Evolutionary conservation across 164 flowering plant species (phyloP).

Genomic region (Taxillus chinensis): DNA sequence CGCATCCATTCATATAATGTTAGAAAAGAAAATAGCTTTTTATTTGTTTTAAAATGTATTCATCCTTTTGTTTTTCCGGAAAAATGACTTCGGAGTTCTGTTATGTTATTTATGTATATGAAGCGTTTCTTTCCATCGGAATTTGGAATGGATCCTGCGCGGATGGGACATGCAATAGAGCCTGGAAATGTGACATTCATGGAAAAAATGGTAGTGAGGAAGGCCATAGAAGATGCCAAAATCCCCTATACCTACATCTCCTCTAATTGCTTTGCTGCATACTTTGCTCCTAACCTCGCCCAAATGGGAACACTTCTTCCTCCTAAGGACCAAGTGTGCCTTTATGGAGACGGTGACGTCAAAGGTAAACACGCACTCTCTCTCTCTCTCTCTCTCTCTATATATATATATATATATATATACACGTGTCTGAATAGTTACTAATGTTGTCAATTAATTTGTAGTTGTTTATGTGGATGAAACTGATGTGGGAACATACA

Average conservation of each 20-base stretch:
- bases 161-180: conserved; percentile 33
- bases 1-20: no score
- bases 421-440: no score
- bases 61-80: no score
- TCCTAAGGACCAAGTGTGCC: conserved; percentile 18
- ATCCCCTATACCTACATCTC: conserved; percentile 36
- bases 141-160: conserved; percentile 35
- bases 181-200: conserved; percentile 41
- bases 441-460: neutral
- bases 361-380: conserved; percentile 14
- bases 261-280: conserved; percentile 42
- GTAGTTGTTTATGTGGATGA: conserved; percentile 54
- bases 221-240: conserved; percentile 26
- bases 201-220: conserved; percentile 39
- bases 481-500: conserved; percentile 56
- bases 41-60: no score
- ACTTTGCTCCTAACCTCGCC: conserved; percentile 26
- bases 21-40: no score
- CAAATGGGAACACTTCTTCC: conserved; percentile 28
- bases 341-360: conserved; percentile 28
- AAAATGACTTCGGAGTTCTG: no score
- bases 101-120: no score
- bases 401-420: no score
- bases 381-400: neutral
- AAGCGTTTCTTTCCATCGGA: conserved; percentile 45